Evolutionary conservation across 2,329 filamentous ascomycete species (phyloP).

Genomic region (Penicillium italicum): DNA sequence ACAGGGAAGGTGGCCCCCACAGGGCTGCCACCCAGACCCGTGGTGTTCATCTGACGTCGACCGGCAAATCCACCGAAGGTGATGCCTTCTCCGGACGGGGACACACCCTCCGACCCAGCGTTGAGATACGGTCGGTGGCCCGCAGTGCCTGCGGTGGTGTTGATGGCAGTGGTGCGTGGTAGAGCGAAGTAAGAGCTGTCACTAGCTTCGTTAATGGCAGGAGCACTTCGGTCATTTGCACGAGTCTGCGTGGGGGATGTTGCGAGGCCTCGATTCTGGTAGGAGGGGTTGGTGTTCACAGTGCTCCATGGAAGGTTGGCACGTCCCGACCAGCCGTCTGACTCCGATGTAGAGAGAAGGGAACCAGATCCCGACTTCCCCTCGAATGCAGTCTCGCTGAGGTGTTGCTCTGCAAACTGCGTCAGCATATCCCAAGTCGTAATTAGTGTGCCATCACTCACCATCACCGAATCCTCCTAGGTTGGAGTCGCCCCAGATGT

Average conservation of each 20-base stretch:
- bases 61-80: slow-evolving; percentile 29
- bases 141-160: slow-evolving; percentile 22
- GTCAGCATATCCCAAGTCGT: neutral
- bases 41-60: slow-evolving; percentile 31
- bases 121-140: slow-evolving; percentile 36
- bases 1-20: slow-evolving; percentile 30
- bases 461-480: slow-evolving; percentile 48
- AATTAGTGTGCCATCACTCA: slow-evolving; percentile 14
- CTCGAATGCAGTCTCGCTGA: slow-evolving; percentile 39
- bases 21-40: slow-evolving; percentile 32
- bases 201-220: slow-evolving; percentile 42
- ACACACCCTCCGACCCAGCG: slow-evolving; percentile 31
- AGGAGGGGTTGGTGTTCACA: slow-evolving; percentile 39
- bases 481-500: slow-evolving; percentile 52
- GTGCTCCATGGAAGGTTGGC: slow-evolving; percentile 58
- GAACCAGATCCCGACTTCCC: slow-evolving; percentile 66
- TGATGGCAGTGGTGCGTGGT: slow-evolving; percentile 45
- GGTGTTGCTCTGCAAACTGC: slow-evolving; percentile 26
- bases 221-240: slow-evolving; percentile 44
- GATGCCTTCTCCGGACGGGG: slow-evolving; percentile 34
- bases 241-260: slow-evolving; percentile 59
- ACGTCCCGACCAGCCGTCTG: slow-evolving; percentile 58
- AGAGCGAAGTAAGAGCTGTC: slow-evolving; percentile 49
- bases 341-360: slow-evolving; percentile 65
- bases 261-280: slow-evolving; percentile 44